These are phyloP conservation scores for Medicago ruthenica DNA, from an alignment of 306 rosid genomes.

Conservation along the genomic window DNA sequence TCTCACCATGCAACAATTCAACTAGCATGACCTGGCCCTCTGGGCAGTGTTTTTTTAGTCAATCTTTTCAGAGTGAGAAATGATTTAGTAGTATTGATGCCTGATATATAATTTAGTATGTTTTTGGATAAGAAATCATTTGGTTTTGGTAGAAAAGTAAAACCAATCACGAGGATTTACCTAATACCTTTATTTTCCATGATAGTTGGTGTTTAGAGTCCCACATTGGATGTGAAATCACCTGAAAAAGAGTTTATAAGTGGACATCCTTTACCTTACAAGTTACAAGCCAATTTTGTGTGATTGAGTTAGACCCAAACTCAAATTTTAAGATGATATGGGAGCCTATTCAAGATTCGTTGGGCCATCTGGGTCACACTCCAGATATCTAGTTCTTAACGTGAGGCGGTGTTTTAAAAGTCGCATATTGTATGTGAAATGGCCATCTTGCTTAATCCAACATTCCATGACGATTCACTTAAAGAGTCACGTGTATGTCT, in stretches of 20 bases:
- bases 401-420: too few relatives aligned
- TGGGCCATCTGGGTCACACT: too few relatives aligned
- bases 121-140: conserved; percentile 13
- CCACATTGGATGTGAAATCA: not conserved
- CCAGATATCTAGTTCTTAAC: too few relatives aligned
- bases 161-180: conserved; percentile 1
- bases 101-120: not conserved
- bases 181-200: conserved; percentile 10
- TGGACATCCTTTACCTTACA: not conserved
- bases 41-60: not conserved
- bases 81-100: conserved; percentile 41
- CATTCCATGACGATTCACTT: too few relatives aligned
- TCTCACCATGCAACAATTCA: conserved; percentile 3
- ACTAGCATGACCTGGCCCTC: not conserved
- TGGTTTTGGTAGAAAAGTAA: conserved; percentile 14
- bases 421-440: not conserved
- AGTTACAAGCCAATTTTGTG: not conserved
- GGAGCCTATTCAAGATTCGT: not conserved
- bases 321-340: not conserved
- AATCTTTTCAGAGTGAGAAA: conserved; percentile 29
- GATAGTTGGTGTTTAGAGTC: conserved; percentile 6
- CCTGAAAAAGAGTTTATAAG: not conserved
- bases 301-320: not conserved
- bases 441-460: too few relatives aligned
- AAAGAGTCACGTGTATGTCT: too few relatives aligned